These are phyloP conservation scores for Fraxinus albicans DNA, from an alignment of 305 asterid species.

Conservation along the genomic window DNA sequence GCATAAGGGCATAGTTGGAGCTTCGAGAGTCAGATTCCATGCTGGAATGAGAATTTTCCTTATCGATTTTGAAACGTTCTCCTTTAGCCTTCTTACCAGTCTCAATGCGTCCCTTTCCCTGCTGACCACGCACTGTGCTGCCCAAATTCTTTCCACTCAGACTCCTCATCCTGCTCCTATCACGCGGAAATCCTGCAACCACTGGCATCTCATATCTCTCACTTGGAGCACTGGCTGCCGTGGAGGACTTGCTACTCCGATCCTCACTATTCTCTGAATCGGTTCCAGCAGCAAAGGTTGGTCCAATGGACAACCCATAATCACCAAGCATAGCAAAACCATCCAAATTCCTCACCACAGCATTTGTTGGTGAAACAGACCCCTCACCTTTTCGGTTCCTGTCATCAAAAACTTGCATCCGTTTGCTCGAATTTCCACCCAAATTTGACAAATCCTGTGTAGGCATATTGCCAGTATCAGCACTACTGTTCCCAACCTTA, in stretches of 20 bases:
- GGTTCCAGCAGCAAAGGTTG: slow-evolving; percentile 34
- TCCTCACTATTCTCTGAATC: slow-evolving; percentile 61
- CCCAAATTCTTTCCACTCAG: slow-evolving; percentile 49
- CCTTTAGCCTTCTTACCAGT: slow-evolving; percentile 63
- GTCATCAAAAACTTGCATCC: slow-evolving; percentile 38
- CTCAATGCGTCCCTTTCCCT: slow-evolving; percentile 47
- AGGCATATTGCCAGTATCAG: slow-evolving; percentile 33
- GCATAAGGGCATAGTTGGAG: slow-evolving; percentile 59
- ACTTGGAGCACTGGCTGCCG: slow-evolving; percentile 61
- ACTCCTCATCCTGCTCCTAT: slow-evolving; percentile 34
- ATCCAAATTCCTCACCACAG: slow-evolving; percentile 39
- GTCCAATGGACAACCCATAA: slow-evolving; percentile 32
- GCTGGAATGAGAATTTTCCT: slow-evolving; percentile 89
- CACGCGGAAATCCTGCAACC: slow-evolving; percentile 23
- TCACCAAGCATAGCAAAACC: slow-evolving; percentile 41
- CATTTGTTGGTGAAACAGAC: slow-evolving; percentile 71
- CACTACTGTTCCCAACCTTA: slow-evolving; percentile 38
- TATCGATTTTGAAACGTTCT: slow-evolving; percentile 73
- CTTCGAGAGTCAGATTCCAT: slow-evolving; percentile 87
- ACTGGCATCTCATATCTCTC: slow-evolving; percentile 40
- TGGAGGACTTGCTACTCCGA: slow-evolving; percentile 60
- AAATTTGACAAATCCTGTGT: slow-evolving; percentile 35
- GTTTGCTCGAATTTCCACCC: slow-evolving; percentile 38
- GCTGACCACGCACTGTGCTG: slow-evolving; percentile 35
- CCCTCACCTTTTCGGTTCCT: slow-evolving; percentile 51